Base-by-base conservation (phyloP, 2,329 filamentous ascomycete genomes). In the Xylaria polymorpha region DNA sequence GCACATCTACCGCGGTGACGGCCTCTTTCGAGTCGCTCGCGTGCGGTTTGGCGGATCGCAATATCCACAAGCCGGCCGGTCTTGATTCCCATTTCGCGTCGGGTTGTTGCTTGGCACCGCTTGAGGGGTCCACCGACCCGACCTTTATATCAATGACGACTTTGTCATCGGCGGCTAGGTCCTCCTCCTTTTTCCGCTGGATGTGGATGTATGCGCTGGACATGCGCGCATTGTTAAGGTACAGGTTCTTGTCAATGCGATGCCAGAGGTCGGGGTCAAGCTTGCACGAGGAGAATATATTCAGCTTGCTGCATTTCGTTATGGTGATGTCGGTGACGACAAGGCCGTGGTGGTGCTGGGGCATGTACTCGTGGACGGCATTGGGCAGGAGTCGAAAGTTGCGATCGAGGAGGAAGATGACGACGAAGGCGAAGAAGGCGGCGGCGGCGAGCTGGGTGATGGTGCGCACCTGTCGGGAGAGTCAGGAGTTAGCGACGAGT, bases 301-400 rank as follows among this genome's bases (percentile, higher is more conserved):
- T 96, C 61, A 96, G 75, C 14, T 86, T 86, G 9, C 91, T 93
- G 81, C 94, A 98, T 61, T 87, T 91, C 20, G 88, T 87, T 71
- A 97, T 86, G 41, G 90, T 92, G 68, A 97, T 86, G 81, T 98
- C 94, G 77, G 93, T 97, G 75, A 97, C 89, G 76, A 97, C 90
- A 68, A 92, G 87, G 72, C 94, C 94, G 51, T 92, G 88, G 77
- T 97, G 92, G 81, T 97, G 94, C 70, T 90, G 88, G 32, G 94
- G 94, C 76, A 97, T 89, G 80, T 95, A 93, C 79, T 90, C 92
- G 84, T 98, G 94, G 74, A 98, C 91, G 69, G 91, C 88, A 76
- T 90, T 90, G 50, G 94, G 94, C 43, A 98, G 89, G 68, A 98
- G 92, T 74, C 92, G 88, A 83, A 96, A 97, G 79, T 92, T 93